Evolutionary conservation across 2,329 filamentous ascomycete species (phyloP).

Genomic region (Trichoderma koningii): DNA sequence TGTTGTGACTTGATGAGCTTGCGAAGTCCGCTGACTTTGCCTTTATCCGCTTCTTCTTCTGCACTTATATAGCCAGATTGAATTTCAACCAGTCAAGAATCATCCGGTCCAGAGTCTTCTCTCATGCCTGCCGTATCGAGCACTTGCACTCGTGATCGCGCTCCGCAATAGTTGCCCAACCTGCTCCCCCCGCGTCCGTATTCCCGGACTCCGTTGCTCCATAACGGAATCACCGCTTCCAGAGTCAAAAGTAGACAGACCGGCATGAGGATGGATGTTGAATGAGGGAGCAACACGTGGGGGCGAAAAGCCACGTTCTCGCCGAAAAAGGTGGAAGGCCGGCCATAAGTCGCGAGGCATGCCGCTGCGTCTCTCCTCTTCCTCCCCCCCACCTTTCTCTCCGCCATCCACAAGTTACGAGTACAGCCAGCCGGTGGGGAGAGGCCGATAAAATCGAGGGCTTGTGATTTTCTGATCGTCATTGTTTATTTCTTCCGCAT

Average conservation of each 20-base stretch:
- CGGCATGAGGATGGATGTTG: not conserved
- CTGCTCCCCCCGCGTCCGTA: not conserved
- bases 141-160: slow-evolving; percentile 12
- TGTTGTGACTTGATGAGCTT: not conserved
- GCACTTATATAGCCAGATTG: slow-evolving; percentile 2
- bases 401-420: slow-evolving; percentile 1
- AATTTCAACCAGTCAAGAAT: not conserved
- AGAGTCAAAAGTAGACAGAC: not conserved
- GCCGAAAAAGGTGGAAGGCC: not conserved
- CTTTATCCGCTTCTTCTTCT: not conserved
- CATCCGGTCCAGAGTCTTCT: not conserved
- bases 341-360: slow-evolving; percentile 1
- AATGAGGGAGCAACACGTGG: not conserved
- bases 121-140: slow-evolving; percentile 10
- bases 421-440: not conserved
- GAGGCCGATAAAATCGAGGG: slow-evolving; percentile 3
- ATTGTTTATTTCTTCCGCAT: not conserved
- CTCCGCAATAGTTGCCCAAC: not conserved
- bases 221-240: too few species aligned
- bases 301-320: slow-evolving; percentile 21
- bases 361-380: not conserved
- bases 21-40: not conserved
- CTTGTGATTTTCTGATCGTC: slow-evolving; percentile 19
- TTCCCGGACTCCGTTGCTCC: not conserved
- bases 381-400: slow-evolving; percentile 7